These are phyloP conservation scores for Didymella lethalis DNA, from an alignment of 2,329 filamentous ascomycete species.

Conservation along the genomic window DNA sequence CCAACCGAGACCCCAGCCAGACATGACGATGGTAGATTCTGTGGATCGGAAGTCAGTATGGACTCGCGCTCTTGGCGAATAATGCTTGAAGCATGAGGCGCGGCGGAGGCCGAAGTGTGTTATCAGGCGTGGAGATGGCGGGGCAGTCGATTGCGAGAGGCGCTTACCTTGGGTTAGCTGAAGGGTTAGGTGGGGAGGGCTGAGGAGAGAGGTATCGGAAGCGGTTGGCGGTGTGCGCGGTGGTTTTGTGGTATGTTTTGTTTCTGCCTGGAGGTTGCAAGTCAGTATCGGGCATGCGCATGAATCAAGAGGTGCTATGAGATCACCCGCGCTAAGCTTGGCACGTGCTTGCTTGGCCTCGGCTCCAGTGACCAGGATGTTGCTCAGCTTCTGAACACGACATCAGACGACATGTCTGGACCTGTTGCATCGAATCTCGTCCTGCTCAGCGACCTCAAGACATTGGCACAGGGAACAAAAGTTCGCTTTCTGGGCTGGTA, in stretches of 20 bases:
- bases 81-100: not conserved
- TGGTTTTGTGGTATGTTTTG: conserved; percentile 20
- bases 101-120: conserved; percentile 12
- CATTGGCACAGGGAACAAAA: conserved; percentile 70
- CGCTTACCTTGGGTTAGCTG: conserved; percentile 23
- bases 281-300: conserved; percentile 21
- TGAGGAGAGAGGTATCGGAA: conserved; percentile 5
- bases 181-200: not conserved
- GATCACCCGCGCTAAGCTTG: conserved; percentile 17
- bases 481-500: conserved; percentile 94
- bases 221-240: conserved; percentile 15
- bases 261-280: conserved; percentile 28
- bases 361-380: conserved; percentile 17
- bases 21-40: conserved; percentile 38
- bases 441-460: conserved; percentile 55
- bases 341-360: conserved; percentile 24
- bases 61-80: not conserved
- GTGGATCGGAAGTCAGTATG: conserved; percentile 8
- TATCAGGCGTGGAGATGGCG: conserved; percentile 28
- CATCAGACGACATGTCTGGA: conserved; percentile 40
- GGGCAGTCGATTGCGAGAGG: conserved; percentile 26
- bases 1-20: conserved; percentile 70
- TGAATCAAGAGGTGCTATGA: conserved; percentile 26
- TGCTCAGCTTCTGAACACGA: conserved; percentile 8
- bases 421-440: conserved; percentile 67